Conservation (phyloP, 768 basidiomycete species). For the Cyclocybe cylindracea region DNA sequence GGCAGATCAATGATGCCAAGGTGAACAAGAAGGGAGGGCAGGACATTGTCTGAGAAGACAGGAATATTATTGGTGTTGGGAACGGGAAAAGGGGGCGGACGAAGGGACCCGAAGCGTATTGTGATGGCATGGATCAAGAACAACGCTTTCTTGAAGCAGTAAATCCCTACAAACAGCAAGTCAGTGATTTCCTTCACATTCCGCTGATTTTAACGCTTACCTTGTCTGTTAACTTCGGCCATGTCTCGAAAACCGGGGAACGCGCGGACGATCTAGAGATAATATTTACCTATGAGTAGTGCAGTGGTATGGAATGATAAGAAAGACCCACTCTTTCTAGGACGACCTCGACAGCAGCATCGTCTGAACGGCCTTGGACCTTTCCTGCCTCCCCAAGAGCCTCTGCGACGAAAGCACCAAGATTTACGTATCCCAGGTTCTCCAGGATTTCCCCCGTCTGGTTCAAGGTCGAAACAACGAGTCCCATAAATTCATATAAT, state of each 20-base stretch:
- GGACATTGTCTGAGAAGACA: conserved; percentile 78
- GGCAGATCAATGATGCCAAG: conserved; percentile 75
- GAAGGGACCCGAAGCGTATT: conserved; percentile 61
- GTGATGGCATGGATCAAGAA: conserved; percentile 74
- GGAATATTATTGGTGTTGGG: conserved; percentile 62
- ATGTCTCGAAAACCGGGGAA: conserved; percentile 86
- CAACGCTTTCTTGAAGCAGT: conserved; percentile 89
- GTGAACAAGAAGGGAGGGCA: conserved; percentile 81
- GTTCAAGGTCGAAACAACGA: conserved; percentile 62
- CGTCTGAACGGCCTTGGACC: conserved; percentile 12
- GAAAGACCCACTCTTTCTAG: conserved; percentile 56
- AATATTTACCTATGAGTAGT: not conserved
- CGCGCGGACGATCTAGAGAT: conserved; percentile 50
- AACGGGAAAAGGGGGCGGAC: conserved; percentile 58
- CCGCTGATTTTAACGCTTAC: conserved; percentile 39
- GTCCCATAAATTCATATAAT: conserved; percentile 69
- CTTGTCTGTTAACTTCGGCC: conserved; percentile 60
- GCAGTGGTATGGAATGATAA: not conserved
- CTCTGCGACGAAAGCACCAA: conserved; percentile 77
- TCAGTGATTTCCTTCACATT: conserved; percentile 5
- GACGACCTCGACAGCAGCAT: conserved; percentile 48
- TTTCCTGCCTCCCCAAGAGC: conserved; percentile 57
- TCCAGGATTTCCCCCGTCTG: conserved; percentile 73
- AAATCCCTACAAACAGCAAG: conserved; percentile 54
- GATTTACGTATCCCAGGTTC: conserved; percentile 59